phyloP scores from a whole-genome alignment of 352 stramenopile genomes.

The Pythium plurisporium region DNA sequence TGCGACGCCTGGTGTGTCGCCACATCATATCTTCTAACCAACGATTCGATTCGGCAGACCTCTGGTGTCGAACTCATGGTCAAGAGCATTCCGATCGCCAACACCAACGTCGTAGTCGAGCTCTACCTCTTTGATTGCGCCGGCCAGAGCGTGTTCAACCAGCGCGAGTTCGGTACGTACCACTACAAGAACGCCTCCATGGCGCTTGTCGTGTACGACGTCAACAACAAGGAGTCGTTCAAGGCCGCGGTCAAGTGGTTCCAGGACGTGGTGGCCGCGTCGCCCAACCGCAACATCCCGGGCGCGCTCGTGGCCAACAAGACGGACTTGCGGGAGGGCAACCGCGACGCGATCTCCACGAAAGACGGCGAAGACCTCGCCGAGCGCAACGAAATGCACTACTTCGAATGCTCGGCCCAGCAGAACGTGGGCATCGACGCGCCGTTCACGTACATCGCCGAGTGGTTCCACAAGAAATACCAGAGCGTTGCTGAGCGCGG shows the following conservation, averaged over 20 bases:
- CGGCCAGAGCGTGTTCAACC: slow-evolving; percentile 93
- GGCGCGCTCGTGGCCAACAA: slow-evolving; percentile 77
- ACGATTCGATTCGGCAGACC: slow-evolving; percentile 49
- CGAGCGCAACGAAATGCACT: slow-evolving; percentile 74
- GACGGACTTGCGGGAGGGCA: slow-evolving; percentile 70
- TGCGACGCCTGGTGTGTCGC: background rate
- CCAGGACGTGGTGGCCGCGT: slow-evolving; percentile 68
- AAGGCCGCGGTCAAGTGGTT: slow-evolving; percentile 83
- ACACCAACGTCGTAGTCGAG: slow-evolving; percentile 90
- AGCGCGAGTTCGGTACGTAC: slow-evolving; percentile 84
- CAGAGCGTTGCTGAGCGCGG: slow-evolving; percentile 54
- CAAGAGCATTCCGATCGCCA: slow-evolving; percentile 85
- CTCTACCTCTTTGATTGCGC: slow-evolving; percentile 93
- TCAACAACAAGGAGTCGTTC: slow-evolving; percentile 87
- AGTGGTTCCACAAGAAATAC: slow-evolving; percentile 86
- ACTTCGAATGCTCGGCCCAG: slow-evolving; percentile 79
- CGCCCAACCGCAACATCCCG: slow-evolving; percentile 71
- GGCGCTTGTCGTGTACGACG: slow-evolving; percentile 73
- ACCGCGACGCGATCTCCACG: slow-evolving; percentile 59
- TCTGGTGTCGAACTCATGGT: slow-evolving; percentile 88
- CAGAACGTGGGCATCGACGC: slow-evolving; percentile 69
- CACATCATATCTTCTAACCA: too few relatives aligned
- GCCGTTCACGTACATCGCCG: slow-evolving; percentile 73
- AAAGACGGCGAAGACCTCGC: slow-evolving; percentile 74
- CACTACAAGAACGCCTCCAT: slow-evolving; percentile 82